Conservation (phyloP, 345 rosid species). For the Diplotaxis tenuifolia region DNA sequence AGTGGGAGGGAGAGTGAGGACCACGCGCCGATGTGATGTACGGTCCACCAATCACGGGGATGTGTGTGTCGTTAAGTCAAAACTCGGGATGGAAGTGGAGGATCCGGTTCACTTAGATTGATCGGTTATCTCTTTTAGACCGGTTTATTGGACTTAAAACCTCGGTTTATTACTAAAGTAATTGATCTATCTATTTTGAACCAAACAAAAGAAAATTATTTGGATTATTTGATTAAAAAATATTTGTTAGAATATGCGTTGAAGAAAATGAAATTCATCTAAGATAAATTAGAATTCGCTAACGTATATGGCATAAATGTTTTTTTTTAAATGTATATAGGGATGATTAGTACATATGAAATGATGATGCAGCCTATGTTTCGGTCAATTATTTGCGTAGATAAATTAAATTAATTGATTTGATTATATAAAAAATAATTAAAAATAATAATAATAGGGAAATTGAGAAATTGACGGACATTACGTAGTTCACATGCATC, state of each 20-base stretch:
- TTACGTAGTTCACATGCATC: conserved; percentile 39
- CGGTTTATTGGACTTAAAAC: background rate
- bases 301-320: background rate
- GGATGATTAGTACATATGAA: background rate
- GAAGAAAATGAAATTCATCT: background rate
- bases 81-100: conserved; percentile 8
- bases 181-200: background rate
- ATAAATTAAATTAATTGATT: conserved; percentile 12
- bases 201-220: no score
- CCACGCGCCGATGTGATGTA: conserved; percentile 23
- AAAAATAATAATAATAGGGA: background rate
- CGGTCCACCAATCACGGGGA: conserved; percentile 33
- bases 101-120: background rate
- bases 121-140: background rate
- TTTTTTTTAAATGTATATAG: background rate
- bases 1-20: conserved; percentile 16
- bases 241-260: background rate
- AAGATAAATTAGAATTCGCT: background rate
- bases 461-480: conserved; percentile 32
- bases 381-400: conserved; percentile 15
- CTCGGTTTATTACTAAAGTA: background rate
- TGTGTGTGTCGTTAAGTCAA: conserved; percentile 11
- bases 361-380: conserved; percentile 5
- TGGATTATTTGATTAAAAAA: background rate
- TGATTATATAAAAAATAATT: no score